Conservation (phyloP, 1,139 yeast genomes). For the Protomyces lactucae-debilis region DNA sequence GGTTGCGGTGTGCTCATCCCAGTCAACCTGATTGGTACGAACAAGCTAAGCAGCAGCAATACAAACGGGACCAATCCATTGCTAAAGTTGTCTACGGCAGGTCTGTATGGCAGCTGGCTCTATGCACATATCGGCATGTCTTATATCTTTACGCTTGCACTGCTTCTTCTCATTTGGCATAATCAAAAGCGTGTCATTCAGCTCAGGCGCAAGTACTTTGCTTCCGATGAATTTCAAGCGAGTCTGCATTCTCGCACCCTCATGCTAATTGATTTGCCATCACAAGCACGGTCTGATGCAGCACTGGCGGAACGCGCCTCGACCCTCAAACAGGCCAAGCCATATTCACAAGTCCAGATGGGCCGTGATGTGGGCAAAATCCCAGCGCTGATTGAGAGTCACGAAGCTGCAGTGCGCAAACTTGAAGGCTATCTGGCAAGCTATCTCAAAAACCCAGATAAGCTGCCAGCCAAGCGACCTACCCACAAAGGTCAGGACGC, state of each 20-base stretch:
- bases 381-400: slow-evolving; percentile 36
- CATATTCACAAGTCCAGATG: slow-evolving; percentile 38
- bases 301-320: slow-evolving; percentile 36
- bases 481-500: slow-evolving; percentile 36
- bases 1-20: slow-evolving; percentile 42
- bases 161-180: slow-evolving; percentile 38
- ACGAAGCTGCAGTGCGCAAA: slow-evolving; percentile 35
- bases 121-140: slow-evolving; percentile 41
- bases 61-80: slow-evolving; percentile 24
- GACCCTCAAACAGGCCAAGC: slow-evolving; percentile 30
- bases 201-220: slow-evolving; percentile 37
- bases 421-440: slow-evolving; percentile 40
- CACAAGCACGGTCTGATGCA: slow-evolving; percentile 34
- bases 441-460: slow-evolving; percentile 37
- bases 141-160: slow-evolving; percentile 37
- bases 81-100: slow-evolving; percentile 21
- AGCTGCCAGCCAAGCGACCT: slow-evolving; percentile 30
- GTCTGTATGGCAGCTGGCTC: slow-evolving; percentile 38
- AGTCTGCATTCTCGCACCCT: slow-evolving; percentile 39
- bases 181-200: slow-evolving; percentile 37
- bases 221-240: slow-evolving; percentile 37
- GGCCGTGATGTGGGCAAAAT: slow-evolving; percentile 39
- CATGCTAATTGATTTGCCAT: slow-evolving; percentile 40
- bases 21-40: slow-evolving; percentile 37
- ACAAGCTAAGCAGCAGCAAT: slow-evolving; percentile 3